These are phyloP conservation scores for Amanita rimosa DNA, from an alignment of 768 basidiomycete genomes.

Conservation along the genomic window DNA sequence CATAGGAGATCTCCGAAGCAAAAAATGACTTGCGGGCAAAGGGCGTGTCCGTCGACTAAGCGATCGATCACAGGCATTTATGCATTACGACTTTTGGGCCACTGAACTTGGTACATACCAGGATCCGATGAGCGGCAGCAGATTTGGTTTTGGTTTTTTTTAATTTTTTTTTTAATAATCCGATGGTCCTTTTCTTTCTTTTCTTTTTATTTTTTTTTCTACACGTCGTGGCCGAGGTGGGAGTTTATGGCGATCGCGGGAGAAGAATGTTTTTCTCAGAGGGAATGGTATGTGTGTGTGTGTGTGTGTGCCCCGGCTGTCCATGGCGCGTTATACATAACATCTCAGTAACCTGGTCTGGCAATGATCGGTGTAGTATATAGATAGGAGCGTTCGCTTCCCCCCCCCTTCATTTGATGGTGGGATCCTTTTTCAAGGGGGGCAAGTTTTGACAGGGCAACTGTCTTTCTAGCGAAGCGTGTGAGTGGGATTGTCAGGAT, in stretches of 20 bases:
- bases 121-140: too few relatives aligned
- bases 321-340: not conserved
- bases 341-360: not conserved
- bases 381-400: not conserved
- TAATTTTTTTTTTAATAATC: too few relatives aligned
- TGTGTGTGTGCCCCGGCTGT: too few relatives aligned
- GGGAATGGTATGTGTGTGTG: too few relatives aligned
- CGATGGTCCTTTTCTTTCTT: too few relatives aligned
- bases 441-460: too few relatives aligned
- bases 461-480: not conserved
- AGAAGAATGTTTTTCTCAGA: too few relatives aligned
- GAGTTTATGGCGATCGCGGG: not conserved
- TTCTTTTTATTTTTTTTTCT: not conserved
- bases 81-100: too few relatives aligned
- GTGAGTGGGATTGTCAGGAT: slow-evolving; percentile 1
- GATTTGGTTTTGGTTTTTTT: too few relatives aligned
- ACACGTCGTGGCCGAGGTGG: not conserved
- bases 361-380: not conserved
- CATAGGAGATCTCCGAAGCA: slow-evolving; percentile 48
- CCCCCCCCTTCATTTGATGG: not conserved
- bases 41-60: slow-evolving; percentile 51
- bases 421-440: too few relatives aligned
- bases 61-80: not conserved
- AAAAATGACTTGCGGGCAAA: slow-evolving; percentile 44
- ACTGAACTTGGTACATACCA: too few relatives aligned